A percentile compares a stretch with the other conserved stretches of the same genome.
Evolutionary conservation across 805 yeast species (phyloP).

Genomic region (Teunomyces lycoperdinae): DNA sequence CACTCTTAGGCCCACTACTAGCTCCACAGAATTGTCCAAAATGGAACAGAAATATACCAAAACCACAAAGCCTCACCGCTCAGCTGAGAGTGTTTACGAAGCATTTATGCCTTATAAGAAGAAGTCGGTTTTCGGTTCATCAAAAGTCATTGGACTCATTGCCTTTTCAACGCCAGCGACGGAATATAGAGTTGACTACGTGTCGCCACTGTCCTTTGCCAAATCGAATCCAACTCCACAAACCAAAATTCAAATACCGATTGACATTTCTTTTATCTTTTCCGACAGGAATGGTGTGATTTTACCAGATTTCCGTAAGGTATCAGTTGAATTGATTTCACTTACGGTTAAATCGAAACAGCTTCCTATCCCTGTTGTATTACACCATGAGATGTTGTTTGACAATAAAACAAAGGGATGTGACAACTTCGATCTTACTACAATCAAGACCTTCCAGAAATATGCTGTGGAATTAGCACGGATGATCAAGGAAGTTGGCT

Average conservation of each 20-base stretch:
- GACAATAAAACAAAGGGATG: constrained; percentile 22
- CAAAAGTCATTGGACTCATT: constrained; percentile 32
- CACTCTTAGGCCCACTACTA: constrained; percentile 15
- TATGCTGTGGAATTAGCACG: constrained; percentile 28
- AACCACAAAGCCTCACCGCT: constrained; percentile 10
- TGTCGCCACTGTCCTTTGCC: constrained; percentile 17
- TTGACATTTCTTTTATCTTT: constrained; percentile 26
- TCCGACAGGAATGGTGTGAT: constrained; percentile 15
- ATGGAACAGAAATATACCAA: constrained; percentile 27
- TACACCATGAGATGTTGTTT: constrained; percentile 35
- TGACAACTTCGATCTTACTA: constrained; percentile 32
- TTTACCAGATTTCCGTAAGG: constrained; percentile 24
- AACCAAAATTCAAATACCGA: constrained; percentile 25
- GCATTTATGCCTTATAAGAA: constrained; percentile 29
- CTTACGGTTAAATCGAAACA: constrained; percentile 30
- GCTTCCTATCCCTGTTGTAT: constrained; percentile 33
- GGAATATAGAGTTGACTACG: constrained; percentile 26
- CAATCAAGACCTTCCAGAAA: constrained; percentile 29
- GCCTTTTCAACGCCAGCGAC: constrained; percentile 30
- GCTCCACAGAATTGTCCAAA: constrained; percentile 25
- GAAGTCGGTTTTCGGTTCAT: constrained; percentile 26
- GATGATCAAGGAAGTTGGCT: constrained; percentile 21
- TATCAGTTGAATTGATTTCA: constrained; percentile 30
- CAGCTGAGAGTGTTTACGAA: constrained; percentile 20
- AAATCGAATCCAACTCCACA: constrained; percentile 9